Conservation (phyloP, 257 asterid genomes). For the Osmanthus fragrans region DNA sequence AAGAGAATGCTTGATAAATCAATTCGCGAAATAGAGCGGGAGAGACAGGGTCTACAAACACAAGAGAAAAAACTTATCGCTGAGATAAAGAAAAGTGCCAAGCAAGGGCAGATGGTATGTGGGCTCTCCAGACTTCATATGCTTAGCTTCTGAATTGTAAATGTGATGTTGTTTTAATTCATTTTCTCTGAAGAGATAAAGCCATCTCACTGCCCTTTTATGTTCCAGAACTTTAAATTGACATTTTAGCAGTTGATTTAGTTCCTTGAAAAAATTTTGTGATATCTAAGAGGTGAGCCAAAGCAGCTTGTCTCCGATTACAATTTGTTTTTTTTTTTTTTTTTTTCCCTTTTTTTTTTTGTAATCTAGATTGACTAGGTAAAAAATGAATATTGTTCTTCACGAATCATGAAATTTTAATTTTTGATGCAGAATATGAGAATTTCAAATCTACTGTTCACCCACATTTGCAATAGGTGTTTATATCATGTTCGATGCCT, state of each 20-base stretch:
- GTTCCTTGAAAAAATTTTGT: not conserved
- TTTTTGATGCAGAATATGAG: not conserved
- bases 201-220: not conserved
- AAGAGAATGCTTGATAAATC: slow-evolving; percentile 49
- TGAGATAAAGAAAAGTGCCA: slow-evolving; percentile 58
- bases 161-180: slow-evolving; percentile 2
- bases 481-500: not conserved
- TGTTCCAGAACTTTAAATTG: not conserved
- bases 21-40: slow-evolving; percentile 50
- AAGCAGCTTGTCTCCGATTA: not conserved
- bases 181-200: not conserved
- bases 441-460: not conserved
- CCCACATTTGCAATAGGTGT: not conserved
- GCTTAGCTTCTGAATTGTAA: not conserved
- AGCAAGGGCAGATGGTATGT: slow-evolving; percentile 60
- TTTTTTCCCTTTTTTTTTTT: too few relatives aligned
- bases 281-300: not conserved
- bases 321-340: too few relatives aligned
- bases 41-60: slow-evolving; percentile 52
- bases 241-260: not conserved
- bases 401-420: not conserved
- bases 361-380: not conserved
- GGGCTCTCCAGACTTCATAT: not conserved
- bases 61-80: slow-evolving; percentile 54
- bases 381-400: not conserved